Conservation (phyloP, 768 basidiomycete genomes). For the Suillus subalutaceus region DNA sequence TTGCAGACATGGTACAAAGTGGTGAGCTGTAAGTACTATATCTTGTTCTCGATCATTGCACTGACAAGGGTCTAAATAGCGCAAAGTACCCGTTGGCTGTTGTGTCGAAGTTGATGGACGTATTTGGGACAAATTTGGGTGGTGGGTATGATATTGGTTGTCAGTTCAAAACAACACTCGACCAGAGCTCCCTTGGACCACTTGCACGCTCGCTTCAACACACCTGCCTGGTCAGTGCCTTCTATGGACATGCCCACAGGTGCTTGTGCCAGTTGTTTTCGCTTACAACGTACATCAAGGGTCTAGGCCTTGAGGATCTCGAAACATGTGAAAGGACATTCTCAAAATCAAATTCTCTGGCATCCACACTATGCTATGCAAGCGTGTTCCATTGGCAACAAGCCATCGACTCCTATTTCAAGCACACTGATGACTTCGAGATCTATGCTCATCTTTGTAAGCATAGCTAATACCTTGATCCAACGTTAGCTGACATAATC, state of each 20-base stretch:
- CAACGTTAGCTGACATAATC: background rate
- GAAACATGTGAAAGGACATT: background rate
- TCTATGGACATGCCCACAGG: background rate
- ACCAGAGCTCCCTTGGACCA: background rate
- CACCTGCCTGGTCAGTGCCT: background rate
- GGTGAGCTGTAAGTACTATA: background rate
- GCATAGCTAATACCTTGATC: too few relatives aligned
- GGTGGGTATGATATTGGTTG: background rate
- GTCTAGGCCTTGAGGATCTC: background rate
- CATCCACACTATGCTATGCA: background rate
- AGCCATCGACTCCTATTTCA: background rate
- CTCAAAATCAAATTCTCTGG: background rate
- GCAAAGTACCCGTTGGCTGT: background rate
- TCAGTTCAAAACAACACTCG: background rate
- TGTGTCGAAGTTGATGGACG: background rate
- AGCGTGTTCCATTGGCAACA: background rate
- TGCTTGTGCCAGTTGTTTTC: background rate
- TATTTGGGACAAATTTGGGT: background rate
- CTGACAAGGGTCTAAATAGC: background rate
- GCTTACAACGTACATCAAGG: background rate
- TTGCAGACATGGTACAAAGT: background rate
- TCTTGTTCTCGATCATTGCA: background rate
- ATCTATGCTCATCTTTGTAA: background rate
- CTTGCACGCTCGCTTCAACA: background rate
- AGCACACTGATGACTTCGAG: background rate